A percentile compares a stretch with the other conserved stretches of the same genome.
Evolutionary conservation across 176 grass and related monocot species (phyloP).

Genomic region (Rhipidocladum racemiflorum): DNA sequence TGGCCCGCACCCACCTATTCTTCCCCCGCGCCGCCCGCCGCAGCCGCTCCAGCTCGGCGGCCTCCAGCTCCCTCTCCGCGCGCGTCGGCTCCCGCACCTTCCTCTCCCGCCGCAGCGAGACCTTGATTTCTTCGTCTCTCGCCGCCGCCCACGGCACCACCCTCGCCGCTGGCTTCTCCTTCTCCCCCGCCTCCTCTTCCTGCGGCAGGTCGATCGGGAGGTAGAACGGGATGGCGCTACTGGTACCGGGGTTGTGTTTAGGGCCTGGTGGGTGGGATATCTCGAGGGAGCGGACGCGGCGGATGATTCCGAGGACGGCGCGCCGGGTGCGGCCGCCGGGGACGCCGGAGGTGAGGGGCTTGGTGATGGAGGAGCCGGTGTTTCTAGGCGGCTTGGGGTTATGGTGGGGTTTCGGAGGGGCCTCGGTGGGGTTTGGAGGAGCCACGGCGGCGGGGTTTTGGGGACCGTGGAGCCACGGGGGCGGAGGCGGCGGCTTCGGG

Average conservation of each 20-base stretch:
- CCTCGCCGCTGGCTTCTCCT: background rate
- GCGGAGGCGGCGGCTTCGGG: conserved; percentile 23
- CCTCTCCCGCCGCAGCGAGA: conserved; percentile 55
- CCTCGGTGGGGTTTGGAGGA: background rate
- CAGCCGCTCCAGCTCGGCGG: conserved; percentile 40
- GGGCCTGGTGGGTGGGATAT: conserved; percentile 9
- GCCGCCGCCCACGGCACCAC: conserved; percentile 50
- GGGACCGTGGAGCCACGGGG: conserved; percentile 39
- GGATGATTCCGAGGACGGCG: conserved; percentile 58
- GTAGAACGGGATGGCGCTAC: background rate
- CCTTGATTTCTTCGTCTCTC: conserved; percentile 39
- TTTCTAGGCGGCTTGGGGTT: conserved; percentile 15
- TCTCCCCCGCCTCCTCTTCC: background rate
- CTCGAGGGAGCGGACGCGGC: conserved; percentile 53
- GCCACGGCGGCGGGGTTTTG: background rate
- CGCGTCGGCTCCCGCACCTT: conserved; percentile 40
- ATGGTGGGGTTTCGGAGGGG: conserved; percentile 1
- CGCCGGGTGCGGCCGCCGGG: conserved; percentile 51
- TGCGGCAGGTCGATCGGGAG: conserved; percentile 18
- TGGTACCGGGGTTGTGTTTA: background rate
- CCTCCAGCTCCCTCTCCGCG: conserved; percentile 41
- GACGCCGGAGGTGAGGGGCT: conserved; percentile 47
- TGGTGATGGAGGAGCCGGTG: background rate
- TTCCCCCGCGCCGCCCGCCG: conserved; percentile 35
- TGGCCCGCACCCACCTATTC: conserved; percentile 45